Percentiles rank a stretch among this genome's conserved stretches.
phyloP scores from a whole-genome alignment of 2,329 filamentous ascomycete genomes.

The Colletotrichum lupini region DNA sequence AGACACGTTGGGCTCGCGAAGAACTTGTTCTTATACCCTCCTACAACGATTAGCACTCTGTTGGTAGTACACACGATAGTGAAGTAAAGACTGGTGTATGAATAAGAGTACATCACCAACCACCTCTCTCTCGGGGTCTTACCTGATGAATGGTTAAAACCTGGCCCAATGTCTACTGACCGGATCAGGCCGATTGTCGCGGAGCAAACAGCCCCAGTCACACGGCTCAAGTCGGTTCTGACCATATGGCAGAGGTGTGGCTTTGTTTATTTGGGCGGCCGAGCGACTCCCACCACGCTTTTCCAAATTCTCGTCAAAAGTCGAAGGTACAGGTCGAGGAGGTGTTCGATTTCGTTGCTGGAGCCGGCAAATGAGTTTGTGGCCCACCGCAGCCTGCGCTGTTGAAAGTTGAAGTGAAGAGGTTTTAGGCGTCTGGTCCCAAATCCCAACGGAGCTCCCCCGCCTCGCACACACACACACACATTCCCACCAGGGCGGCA shows the following conservation, averaged over 20 bases:
- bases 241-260: background rate
- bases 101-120: background rate
- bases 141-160: conserved; percentile 7
- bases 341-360: conserved; percentile 15
- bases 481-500: conserved; percentile 30
- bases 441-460: conserved; percentile 13
- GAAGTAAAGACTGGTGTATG: background rate
- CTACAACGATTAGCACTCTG: background rate
- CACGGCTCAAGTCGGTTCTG: background rate
- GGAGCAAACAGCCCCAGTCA: conserved; percentile 4
- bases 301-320: background rate
- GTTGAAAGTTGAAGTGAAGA: background rate
- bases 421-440: background rate
- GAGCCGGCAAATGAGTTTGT: conserved; percentile 19
- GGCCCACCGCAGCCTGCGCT: background rate
- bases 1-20: no score
- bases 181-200: conserved; percentile 2
- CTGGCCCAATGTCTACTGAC: conserved; percentile 12
- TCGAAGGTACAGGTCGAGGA: conserved; percentile 6
- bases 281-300: background rate
- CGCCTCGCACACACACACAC: background rate
- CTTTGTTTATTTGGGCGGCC: conserved; percentile 16
- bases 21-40: background rate
- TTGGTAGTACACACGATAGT: background rate
- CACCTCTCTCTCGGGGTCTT: background rate